These are phyloP conservation scores for Mycena metata DNA, from an alignment of 768 basidiomycete species.

Conservation along the genomic window DNA sequence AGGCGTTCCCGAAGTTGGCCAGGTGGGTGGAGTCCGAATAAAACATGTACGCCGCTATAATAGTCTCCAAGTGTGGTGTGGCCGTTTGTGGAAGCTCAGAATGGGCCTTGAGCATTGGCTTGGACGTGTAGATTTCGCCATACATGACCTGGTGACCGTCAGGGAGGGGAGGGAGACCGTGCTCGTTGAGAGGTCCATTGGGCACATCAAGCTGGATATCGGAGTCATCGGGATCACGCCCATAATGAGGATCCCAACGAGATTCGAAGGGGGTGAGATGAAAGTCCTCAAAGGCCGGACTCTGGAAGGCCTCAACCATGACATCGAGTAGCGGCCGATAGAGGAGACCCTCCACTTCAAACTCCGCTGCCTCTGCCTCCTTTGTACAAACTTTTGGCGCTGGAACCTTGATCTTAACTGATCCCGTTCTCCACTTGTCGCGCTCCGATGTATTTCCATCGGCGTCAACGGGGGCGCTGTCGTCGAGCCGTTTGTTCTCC, in stretches of 20 bases:
- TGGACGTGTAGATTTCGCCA: conserved; percentile 38
- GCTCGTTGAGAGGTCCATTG: conserved; percentile 3
- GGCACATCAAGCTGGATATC: neutral
- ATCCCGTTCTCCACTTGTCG: conserved; percentile 39
- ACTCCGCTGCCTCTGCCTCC: conserved; percentile 46
- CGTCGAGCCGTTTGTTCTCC: conserved; percentile 39
- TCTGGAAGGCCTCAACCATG: conserved; percentile 39
- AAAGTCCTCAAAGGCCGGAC: conserved; percentile 24
- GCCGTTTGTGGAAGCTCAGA: too few relatives aligned
- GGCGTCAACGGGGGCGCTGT: neutral
- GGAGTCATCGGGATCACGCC: conserved; percentile 2
- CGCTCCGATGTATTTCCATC: too few relatives aligned
- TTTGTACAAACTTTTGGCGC: conserved; percentile 33
- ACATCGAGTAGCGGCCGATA: conserved; percentile 30
- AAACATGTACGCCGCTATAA: too few relatives aligned
- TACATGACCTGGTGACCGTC: conserved; percentile 22
- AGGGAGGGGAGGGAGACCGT: conserved; percentile 1
- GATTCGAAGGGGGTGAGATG: conserved; percentile 38
- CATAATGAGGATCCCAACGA: conserved; percentile 34
- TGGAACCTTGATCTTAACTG: conserved; percentile 43
- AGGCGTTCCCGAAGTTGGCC: conserved; percentile 49
- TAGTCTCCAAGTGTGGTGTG: too few relatives aligned
- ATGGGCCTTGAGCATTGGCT: conserved; percentile 32
- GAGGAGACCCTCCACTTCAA: conserved; percentile 46
- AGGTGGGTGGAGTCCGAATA: too few relatives aligned